Evolutionary conservation across 441 rosid species (phyloP).

Genomic region (Lepidium campestre): DNA sequence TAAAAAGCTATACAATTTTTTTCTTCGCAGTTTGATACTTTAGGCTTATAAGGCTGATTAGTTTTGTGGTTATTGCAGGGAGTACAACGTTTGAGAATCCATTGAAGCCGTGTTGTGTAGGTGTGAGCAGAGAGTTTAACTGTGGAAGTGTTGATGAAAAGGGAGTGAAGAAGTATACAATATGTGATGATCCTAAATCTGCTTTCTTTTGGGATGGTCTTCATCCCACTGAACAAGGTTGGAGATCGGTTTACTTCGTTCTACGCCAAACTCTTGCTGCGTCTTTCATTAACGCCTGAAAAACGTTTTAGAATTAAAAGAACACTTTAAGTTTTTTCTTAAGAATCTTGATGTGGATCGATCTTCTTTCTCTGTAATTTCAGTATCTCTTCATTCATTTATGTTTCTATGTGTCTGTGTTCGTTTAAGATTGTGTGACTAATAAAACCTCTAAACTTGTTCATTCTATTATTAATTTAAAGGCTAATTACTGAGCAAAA

Average conservation of each 20-base stretch:
- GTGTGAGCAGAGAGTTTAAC: conserved; percentile 14
- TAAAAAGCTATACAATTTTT: not conserved
- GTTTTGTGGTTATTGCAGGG: conserved; percentile 8
- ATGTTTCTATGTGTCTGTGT: conserved; percentile 6
- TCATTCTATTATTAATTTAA: not conserved
- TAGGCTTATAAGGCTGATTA: not conserved
- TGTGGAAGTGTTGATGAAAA: conserved; percentile 29
- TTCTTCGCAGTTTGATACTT: not conserved
- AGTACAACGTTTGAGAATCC: conserved; percentile 28
- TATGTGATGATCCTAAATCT: conserved; percentile 30
- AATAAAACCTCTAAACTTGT: conserved; percentile 5
- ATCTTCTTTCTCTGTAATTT: not conserved
- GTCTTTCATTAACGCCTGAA: conserved; percentile 24
- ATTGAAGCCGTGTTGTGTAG: conserved; percentile 31
- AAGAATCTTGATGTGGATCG: not conserved
- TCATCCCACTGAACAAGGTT: conserved; percentile 29
- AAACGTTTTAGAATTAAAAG: not conserved
- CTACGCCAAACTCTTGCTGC: conserved; percentile 13
- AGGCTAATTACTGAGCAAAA: not conserved
- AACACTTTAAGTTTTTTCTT: not conserved
- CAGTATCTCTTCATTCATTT: conserved; percentile 23
- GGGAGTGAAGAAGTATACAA: conserved; percentile 27
- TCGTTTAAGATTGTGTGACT: conserved; percentile 6
- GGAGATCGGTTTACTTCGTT: conserved; percentile 30
- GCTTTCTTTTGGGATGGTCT: conserved; percentile 32